Conservation (phyloP, 768 basidiomycete genomes). For the Myochromella boudieri region DNA sequence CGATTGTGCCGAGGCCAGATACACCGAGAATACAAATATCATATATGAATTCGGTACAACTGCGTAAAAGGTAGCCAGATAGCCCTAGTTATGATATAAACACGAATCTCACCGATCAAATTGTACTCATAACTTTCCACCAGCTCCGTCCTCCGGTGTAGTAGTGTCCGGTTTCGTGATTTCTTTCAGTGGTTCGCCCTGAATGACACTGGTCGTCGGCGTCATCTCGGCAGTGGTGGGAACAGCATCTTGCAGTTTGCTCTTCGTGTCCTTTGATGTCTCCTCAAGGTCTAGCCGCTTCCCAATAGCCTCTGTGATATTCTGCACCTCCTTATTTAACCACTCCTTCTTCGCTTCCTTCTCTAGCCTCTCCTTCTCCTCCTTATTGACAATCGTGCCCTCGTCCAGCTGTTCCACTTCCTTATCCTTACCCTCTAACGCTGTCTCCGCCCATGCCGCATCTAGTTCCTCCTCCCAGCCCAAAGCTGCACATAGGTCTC, state of each 20-base stretch:
- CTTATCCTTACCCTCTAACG: conserved; percentile 12
- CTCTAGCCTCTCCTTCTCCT: conserved; percentile 13
- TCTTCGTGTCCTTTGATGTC: background rate
- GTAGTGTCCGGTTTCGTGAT: background rate
- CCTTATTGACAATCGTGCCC: background rate
- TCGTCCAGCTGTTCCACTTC: conserved; percentile 26
- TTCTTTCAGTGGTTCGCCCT: background rate
- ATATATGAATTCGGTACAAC: too few relatives aligned
- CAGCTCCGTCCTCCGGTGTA: background rate
- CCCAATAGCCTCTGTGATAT: conserved; percentile 31
- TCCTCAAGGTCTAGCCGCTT: conserved; percentile 26
- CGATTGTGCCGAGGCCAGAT: too few relatives aligned
- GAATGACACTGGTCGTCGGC: background rate
- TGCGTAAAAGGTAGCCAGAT: too few relatives aligned
- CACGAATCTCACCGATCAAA: too few relatives aligned
- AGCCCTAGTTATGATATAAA: too few relatives aligned
- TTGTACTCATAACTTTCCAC: too few relatives aligned
- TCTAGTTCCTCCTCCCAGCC: conserved; percentile 74
- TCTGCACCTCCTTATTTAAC: conserved; percentile 29
- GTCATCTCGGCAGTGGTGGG: background rate
- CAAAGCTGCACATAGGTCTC: conserved; percentile 60
- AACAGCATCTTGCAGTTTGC: background rate
- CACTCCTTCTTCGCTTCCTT: conserved; percentile 16
- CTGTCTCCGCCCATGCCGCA: conserved; percentile 54
- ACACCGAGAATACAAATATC: too few relatives aligned